Evolutionary conservation across 768 basidiomycete species (phyloP), one percentile per base, ranked within the genome.

Genomic region (Russula sp.): DNA sequence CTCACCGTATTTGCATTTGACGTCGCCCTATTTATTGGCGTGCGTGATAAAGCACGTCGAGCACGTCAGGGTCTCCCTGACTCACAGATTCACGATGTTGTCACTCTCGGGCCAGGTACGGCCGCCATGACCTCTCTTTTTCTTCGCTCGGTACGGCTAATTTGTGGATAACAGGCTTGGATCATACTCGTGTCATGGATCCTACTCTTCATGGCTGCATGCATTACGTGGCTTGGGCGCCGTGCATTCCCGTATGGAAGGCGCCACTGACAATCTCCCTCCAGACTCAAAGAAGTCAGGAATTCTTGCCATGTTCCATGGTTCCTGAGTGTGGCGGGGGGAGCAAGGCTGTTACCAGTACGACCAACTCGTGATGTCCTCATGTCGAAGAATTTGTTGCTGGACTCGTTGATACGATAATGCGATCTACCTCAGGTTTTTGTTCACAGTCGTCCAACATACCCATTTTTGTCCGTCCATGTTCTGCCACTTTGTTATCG

Each of bases 1-100:
- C 75, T 91, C 61, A 83, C 90, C 66, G 85, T 88, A 1, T 90
- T 92, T 71, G 82, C 83, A 49, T 83, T 89, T 72, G 89, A 93
- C 73, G 86, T 92, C 64, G 87, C 88, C 18, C 81, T 93, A 34
- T 87, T 78, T 69, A 84, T 78, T 3, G 83, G 79, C 64, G 79
- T 86, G 59, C 84, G 82, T 71, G 79, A 86, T 57, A 77, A 85
- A 67, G 78, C 88, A 14, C 38, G 38, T 6, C 38, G 16, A 38
- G 34, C 34, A 34, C 34, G 34, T 69, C 74, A 75, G 49, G 78
- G 83, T 59, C 77, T 91, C 14, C 69, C 74, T 48, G 74, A 77
- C 57, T 72, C 81, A 28, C 67, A 69, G n/a, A 3, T 34, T 34
- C 10, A 2, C 11, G 34, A 11, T 34, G 34, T 34, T 11, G 34